Evolutionary conservation across 2,329 filamentous ascomycete genomes (phyloP), one percentile per base, ranked within the genome.

Genomic region (Diaporthe sp.): DNA sequence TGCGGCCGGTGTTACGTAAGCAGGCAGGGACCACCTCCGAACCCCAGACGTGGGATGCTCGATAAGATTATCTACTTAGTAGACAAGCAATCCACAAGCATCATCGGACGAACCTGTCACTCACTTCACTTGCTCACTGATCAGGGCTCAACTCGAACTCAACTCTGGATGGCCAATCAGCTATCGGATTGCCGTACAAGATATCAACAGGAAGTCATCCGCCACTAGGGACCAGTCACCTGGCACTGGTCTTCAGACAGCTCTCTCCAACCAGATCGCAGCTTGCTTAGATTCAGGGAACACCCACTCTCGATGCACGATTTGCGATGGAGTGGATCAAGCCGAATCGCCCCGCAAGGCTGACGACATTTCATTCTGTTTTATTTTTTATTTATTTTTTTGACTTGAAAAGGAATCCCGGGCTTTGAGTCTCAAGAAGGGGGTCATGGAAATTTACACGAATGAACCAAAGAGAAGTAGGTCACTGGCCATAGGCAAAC

Each of bases 1-100:
- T 75, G 50, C 58, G 70, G 35, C 9, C 38, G 12, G 5, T 40
- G 68, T 35, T 64, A 75, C 45, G 38, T 75, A 75, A 75, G 61
- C 70, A 12, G 25, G 9, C 45, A 64, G 17, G 60, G 57, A 10
- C 2, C n/a, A n/a, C 22, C 45, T 15, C 28, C 3, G n/a, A n/a
- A 58, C 10, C 33, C 19, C 22, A 28, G 55, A 47, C 40, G 25
- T 45, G 9, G 55, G 17, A 28, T 2, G 50, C 33, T 8, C 15
- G 3, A 15, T 22, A 12, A 12, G 22, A 17, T 6, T 42, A 10
- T n/a, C n/a, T n/a, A n/a, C n/a, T n/a, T n/a, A 35, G 35, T 28
- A 13, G 28, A 33, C 28, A 50, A 30, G 19, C 40, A 45, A 12
- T 50, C 25, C 15, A 40, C 22, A 2, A n/a, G n/a, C n/a, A 35